Conservation (phyloP, 1,284 basidiomycete species). For the Omphalotus olearius region DNA sequence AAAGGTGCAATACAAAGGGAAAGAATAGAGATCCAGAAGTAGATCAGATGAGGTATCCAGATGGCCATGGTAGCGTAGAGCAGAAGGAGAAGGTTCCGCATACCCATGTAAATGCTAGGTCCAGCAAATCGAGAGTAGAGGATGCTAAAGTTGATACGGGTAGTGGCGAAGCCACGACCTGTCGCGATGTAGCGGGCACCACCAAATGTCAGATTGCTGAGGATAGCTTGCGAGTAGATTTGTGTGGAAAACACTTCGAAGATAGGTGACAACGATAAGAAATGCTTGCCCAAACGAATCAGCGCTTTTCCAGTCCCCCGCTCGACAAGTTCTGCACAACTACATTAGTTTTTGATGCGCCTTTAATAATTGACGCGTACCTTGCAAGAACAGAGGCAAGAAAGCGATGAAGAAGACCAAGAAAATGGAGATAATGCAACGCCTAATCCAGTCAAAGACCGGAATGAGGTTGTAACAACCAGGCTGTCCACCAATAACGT, state of each 20-base stretch:
- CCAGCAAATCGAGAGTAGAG: conserved; percentile 96
- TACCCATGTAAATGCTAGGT: conserved; percentile 96
- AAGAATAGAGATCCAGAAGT: conserved; percentile 94
- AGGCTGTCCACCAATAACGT: conserved; percentile 74
- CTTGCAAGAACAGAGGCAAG: conserved; percentile 92
- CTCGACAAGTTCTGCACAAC: conserved; percentile 77
- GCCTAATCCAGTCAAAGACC: conserved; percentile 95
- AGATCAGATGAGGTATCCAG: conserved; percentile 92
- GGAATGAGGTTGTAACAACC: conserved; percentile 94
- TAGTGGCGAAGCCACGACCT: conserved; percentile 95
- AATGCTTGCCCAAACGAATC: conserved; percentile 90
- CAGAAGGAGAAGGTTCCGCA: conserved; percentile 85
- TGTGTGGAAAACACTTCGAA: conserved; percentile 98
- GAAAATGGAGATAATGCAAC: conserved; percentile 94
- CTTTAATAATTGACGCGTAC: conserved; percentile 36
- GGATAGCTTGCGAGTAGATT: conserved; percentile 93
- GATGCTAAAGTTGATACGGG: conserved; percentile 90
- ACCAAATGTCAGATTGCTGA: conserved; percentile 93
- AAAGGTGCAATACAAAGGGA: conserved; percentile 93
- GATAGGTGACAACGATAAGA: conserved; percentile 89
- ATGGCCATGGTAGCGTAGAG: conserved; percentile 87
- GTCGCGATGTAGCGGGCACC: conserved; percentile 97
- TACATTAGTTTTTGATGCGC: not conserved
- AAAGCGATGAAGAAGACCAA: conserved; percentile 97
- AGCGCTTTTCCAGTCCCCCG: conserved; percentile 92